Evolutionary conservation across 2,329 filamentous ascomycete genomes (phyloP).

Genomic region (Seiridium cupressi): DNA sequence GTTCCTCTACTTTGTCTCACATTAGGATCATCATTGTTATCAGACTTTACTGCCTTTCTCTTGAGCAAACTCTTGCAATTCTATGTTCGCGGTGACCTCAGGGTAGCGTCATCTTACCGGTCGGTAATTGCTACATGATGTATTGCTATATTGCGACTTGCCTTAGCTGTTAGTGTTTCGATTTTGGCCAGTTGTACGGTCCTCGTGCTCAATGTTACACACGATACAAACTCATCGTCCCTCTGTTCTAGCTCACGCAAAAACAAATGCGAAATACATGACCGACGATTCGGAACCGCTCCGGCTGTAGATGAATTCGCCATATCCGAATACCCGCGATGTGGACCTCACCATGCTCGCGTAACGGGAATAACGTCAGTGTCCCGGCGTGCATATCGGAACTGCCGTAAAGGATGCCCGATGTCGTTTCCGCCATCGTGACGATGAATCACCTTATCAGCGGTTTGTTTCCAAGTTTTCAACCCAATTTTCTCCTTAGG

Average conservation of each 20-base stretch:
- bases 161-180: no score
- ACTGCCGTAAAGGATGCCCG: slow-evolving; percentile 4
- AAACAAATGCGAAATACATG: no score
- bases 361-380: slow-evolving; percentile 6
- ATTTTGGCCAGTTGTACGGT: no score
- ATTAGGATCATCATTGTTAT: no score
- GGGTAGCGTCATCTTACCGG: no score
- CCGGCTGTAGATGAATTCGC: neutral
- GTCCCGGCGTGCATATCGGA: neutral
- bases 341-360: neutral
- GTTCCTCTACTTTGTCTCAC: no score
- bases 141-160: no score
- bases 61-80: no score
- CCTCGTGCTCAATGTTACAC: no score
- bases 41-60: no score
- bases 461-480: slow-evolving; percentile 1
- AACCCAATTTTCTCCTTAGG: neutral
- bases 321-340: neutral
- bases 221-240: neutral
- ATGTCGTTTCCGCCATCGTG: slow-evolving; percentile 5
- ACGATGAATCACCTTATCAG: slow-evolving; percentile 1
- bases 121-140: no score
- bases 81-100: no score
- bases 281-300: neutral
- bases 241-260: neutral